These are phyloP conservation scores for Rhodotorula sp. DNA, from an alignment of 1,284 basidiomycete species.

Conservation along the genomic window DNA sequence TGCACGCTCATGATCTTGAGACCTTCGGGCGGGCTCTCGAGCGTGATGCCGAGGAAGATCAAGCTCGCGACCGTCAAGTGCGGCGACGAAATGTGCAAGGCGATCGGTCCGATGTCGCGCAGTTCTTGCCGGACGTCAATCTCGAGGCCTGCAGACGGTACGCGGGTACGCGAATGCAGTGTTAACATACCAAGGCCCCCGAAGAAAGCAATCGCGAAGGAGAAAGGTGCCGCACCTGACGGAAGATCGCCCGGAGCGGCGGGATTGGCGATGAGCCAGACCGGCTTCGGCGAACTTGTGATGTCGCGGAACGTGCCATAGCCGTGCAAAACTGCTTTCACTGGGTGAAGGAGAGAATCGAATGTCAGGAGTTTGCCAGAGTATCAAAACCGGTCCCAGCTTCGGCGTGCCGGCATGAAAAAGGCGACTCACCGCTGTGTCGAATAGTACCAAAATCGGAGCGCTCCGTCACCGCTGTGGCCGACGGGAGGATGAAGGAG, in stretches of 20 bases:
- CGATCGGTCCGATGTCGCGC: conserved; percentile 26
- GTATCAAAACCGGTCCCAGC: no score
- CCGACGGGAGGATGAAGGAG: conserved; percentile 28
- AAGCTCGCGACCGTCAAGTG: conserved; percentile 36
- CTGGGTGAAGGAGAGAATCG: conserved; percentile 1
- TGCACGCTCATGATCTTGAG: conserved; percentile 28
- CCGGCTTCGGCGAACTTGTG: background rate
- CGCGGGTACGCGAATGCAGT: no score
- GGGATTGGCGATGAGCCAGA: conserved; percentile 21
- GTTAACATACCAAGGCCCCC: background rate
- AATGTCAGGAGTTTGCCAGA: no score
- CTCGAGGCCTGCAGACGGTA: conserved; percentile 4
- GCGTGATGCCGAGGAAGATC: conserved; percentile 21
- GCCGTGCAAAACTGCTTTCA: conserved; percentile 18
- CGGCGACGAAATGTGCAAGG: conserved; percentile 24
- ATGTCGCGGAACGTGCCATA: conserved; percentile 20
- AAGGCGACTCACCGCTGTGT: conserved; percentile 15
- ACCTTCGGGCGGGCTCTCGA: conserved; percentile 27
- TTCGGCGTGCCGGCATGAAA: no score
- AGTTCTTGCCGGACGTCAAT: conserved; percentile 21
- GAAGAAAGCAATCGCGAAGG: background rate
- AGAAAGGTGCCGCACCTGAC: background rate
- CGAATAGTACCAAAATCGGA: conserved; percentile 24
- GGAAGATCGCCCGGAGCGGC: conserved; percentile 25
- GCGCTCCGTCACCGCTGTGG: conserved; percentile 23